A percentile compares a stretch with the other conserved stretches of the same genome.
These are phyloP conservation scores for Trypanosoma platydactyli DNA, from an alignment of 208 protist genomes.

Conservation along the genomic window DNA sequence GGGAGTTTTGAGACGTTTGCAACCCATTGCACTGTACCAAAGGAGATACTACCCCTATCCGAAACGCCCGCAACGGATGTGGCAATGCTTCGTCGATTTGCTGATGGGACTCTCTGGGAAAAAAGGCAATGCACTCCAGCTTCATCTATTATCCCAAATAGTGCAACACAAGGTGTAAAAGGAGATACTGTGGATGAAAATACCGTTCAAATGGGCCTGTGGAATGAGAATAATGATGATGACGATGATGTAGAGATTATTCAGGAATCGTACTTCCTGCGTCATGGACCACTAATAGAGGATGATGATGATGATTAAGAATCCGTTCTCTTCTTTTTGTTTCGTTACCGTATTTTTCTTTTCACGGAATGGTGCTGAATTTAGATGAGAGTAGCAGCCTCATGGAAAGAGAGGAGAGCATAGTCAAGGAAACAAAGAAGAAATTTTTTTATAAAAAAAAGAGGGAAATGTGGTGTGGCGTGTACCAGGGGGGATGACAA, in stretches of 20 bases:
- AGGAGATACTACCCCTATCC: slow-evolving; percentile 39
- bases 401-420: neutral
- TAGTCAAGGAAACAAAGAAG: no score
- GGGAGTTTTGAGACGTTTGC: slow-evolving; percentile 69
- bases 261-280: slow-evolving; percentile 76
- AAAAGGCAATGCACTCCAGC: slow-evolving; percentile 2
- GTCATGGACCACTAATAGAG: slow-evolving; percentile 83
- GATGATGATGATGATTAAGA: slow-evolving; percentile 50
- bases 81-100: slow-evolving; percentile 60
- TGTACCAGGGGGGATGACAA: neutral
- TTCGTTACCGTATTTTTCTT: neutral
- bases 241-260: slow-evolving; percentile 88
- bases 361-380: no score
- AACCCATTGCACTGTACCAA: slow-evolving; percentile 60
- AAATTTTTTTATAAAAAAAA: neutral
- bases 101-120: slow-evolving; percentile 39
- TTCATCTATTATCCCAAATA: neutral
- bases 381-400: neutral
- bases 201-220: neutral
- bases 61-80: slow-evolving; percentile 62
- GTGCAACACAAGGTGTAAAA: no score
- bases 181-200: no score
- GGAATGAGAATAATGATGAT: slow-evolving; percentile 52
- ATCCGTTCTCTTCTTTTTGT: slow-evolving; percentile 1
- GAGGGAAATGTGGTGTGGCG: neutral